Conservation (phyloP, 495 filamentous ascomycete species). For the Aspergillus bertholletiae region DNA sequence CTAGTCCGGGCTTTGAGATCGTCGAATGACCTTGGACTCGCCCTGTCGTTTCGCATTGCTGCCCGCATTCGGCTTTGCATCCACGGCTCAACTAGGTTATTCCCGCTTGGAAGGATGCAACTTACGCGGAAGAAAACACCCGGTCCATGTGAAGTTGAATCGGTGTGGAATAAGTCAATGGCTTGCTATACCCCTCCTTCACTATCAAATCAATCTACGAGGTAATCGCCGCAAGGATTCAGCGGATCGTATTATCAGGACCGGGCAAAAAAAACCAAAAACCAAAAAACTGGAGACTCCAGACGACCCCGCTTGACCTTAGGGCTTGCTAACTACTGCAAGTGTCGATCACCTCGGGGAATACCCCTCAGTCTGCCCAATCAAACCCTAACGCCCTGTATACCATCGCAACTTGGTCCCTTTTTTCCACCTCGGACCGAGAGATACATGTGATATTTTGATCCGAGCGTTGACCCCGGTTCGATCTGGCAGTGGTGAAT, state of each 20-base stretch:
- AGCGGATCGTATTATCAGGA: neutral
- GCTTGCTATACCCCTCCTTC: neutral
- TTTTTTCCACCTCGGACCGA: conserved; percentile 7
- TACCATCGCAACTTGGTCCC: too few species aligned
- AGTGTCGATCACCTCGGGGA: neutral
- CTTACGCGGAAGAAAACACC: neutral
- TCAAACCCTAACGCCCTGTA: neutral
- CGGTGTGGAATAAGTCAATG: neutral
- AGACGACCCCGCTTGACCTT: neutral
- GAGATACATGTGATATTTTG: conserved; percentile 2
- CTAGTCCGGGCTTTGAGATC: neutral
- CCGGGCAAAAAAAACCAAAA: neutral
- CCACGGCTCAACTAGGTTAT: neutral
- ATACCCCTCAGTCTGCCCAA: neutral
- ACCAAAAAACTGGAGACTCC: neutral
- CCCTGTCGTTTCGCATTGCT: neutral
- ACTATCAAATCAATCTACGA: neutral
- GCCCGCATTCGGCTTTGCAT: neutral
- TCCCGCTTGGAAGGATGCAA: neutral
- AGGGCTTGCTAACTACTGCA: conserved; percentile 1
- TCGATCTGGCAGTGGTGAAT: neutral
- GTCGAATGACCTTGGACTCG: neutral
- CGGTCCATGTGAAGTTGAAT: neutral
- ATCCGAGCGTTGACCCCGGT: neutral
- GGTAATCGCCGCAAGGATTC: neutral